phyloP scores from a whole-genome alignment of 805 yeast genomes.

The fission yeast (Schizosaccharomyces pombe) region DNA sequence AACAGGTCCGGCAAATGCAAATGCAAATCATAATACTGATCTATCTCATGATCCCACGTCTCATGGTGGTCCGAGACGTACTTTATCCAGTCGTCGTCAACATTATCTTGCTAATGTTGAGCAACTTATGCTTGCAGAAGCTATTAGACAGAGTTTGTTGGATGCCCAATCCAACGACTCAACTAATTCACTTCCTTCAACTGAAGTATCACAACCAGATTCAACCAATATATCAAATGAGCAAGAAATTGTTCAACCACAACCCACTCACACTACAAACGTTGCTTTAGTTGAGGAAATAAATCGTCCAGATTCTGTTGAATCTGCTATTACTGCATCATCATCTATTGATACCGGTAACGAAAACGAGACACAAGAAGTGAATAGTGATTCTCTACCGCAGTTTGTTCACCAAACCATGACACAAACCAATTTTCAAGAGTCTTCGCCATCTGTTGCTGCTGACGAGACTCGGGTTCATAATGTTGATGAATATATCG shows the following conservation, averaged over 20 bases:
- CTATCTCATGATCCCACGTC: conserved; percentile 7
- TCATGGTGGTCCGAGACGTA: conserved; percentile 8
- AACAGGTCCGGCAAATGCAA: too few relatives aligned
- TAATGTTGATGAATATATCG: not conserved
- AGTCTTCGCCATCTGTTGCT: not conserved
- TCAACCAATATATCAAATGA: not conserved
- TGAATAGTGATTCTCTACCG: not conserved
- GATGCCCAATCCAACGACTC: conserved; percentile 17
- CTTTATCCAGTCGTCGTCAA: conserved; percentile 5
- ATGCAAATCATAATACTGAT: not conserved
- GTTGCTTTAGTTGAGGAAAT: too few relatives aligned
- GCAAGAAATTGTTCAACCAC: not conserved
- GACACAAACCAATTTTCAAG: not conserved
- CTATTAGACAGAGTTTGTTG: conserved; percentile 45
- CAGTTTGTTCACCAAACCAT: not conserved
- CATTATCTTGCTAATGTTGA: conserved; percentile 24
- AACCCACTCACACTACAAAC: too few relatives aligned
- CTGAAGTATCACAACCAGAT: not conserved
- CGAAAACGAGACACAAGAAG: not conserved
- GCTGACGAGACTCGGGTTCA: not conserved
- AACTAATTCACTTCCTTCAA: not conserved
- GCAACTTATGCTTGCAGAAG: conserved; percentile 66
- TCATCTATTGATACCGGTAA: too few relatives aligned
- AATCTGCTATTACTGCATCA: too few relatives aligned
- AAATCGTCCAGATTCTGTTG: too few relatives aligned